phyloP scores from a whole-genome alignment of 75 land plant species.

The Azolla pinnata region DNA sequence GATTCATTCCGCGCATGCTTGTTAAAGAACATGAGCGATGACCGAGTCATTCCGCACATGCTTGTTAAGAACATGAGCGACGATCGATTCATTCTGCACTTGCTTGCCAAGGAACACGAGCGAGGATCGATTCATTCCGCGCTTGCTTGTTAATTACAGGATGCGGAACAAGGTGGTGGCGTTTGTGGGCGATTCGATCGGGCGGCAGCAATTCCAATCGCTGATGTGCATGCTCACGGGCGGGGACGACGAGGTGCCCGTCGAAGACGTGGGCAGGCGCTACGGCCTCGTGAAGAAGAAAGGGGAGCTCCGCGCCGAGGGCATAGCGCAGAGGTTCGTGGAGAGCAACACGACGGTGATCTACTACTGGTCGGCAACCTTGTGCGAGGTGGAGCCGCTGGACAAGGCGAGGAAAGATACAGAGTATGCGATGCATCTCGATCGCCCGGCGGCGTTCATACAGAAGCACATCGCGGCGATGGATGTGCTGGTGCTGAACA shows the following conservation, averaged over 20 bases:
- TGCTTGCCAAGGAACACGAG: not conserved
- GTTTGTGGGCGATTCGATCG: conserved; percentile 84
- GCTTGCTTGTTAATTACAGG: conserved; percentile 28
- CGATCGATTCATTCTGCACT: too few relatives aligned
- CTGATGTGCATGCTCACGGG: conserved; percentile 81
- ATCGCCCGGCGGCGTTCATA: conserved; percentile 64
- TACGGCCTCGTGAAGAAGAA: conserved; percentile 50
- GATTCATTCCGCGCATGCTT: too few relatives aligned
- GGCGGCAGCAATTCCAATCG: conserved; percentile 86
- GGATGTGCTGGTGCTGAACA: conserved; percentile 72
- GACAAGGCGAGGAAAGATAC: conserved; percentile 23
- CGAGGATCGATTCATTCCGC: not conserved
- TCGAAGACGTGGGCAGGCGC: conserved; percentile 42
- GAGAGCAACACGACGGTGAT: conserved; percentile 75
- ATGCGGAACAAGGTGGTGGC: conserved; percentile 74
- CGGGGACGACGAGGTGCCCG: conserved; percentile 31
- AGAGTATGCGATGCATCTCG: conserved; percentile 70
- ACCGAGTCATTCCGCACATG: too few relatives aligned
- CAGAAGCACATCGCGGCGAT: conserved; percentile 35
- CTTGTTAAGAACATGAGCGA: not conserved
- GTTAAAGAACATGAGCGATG: too few relatives aligned
- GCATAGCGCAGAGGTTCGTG: conserved; percentile 56
- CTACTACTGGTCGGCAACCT: conserved; percentile 77
- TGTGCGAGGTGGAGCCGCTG: conserved; percentile 55
- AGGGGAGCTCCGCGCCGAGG: conserved; percentile 52